phyloP scores from a whole-genome alignment of 1,284 basidiomycete genomes.

The Trichosporon asahii region DNA sequence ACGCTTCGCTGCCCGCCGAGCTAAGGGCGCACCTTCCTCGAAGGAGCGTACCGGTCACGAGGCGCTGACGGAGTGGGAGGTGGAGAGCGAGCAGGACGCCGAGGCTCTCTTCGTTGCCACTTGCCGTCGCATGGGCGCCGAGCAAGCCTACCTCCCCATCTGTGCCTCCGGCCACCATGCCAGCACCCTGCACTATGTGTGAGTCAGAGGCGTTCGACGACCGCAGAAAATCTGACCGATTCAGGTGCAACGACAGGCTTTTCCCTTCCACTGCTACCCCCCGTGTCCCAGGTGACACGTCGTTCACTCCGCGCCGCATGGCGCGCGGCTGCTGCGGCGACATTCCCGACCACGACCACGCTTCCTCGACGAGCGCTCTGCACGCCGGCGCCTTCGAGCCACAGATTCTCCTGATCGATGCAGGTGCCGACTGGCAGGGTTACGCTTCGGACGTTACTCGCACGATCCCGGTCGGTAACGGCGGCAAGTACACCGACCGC shows the following conservation, averaged over 20 bases:
- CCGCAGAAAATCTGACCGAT: slow-evolving; percentile 7
- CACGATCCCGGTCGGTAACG: slow-evolving; percentile 66
- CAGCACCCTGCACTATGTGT: slow-evolving; percentile 83
- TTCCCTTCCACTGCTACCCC: slow-evolving; percentile 43
- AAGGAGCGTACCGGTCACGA: slow-evolving; percentile 58
- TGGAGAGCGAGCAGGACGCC: slow-evolving; percentile 83
- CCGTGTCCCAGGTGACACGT: slow-evolving; percentile 37
- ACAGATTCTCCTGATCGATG: slow-evolving; percentile 84
- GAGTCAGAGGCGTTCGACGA: slow-evolving; percentile 53
- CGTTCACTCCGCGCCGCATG: slow-evolving; percentile 34
- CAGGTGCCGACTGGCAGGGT: slow-evolving; percentile 80
- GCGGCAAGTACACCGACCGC: slow-evolving; percentile 76
- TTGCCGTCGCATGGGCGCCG: slow-evolving; percentile 73
- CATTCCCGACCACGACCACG: slow-evolving; percentile 35
- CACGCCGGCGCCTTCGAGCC: slow-evolving; percentile 54
- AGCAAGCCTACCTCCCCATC: slow-evolving; percentile 86
- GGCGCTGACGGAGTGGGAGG: slow-evolving; percentile 72
- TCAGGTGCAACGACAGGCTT: slow-evolving; percentile 50
- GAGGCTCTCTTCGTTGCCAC: slow-evolving; percentile 86
- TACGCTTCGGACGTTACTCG: slow-evolving; percentile 51
- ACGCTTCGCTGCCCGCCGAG: slow-evolving; percentile 57
- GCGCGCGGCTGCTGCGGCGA: slow-evolving; percentile 47
- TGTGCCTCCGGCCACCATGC: slow-evolving; percentile 78
- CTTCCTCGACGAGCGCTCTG: slow-evolving; percentile 20
- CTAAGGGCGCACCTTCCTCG: slow-evolving; percentile 51